These are phyloP conservation scores for Hyaloscypha hepaticicola DNA, from an alignment of 495 filamentous ascomycete genomes.

Conservation along the genomic window DNA sequence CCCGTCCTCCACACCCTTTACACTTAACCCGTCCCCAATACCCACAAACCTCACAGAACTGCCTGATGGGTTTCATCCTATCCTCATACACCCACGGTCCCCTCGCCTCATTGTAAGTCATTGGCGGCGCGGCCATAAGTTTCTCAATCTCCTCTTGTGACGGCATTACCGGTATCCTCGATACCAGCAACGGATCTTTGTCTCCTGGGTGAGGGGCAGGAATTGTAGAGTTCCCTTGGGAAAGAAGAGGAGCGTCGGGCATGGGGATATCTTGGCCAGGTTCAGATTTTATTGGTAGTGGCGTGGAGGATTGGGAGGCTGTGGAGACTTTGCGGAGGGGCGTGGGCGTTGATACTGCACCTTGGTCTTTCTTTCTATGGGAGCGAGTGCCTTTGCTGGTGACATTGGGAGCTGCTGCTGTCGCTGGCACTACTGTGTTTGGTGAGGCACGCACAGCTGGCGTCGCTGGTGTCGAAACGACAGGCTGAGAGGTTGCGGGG, in stretches of 20 bases:
- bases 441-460: slow-evolving; percentile 12
- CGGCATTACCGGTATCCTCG: slow-evolving; percentile 61
- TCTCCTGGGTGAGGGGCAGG: slow-evolving; percentile 48
- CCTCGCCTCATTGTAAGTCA: slow-evolving; percentile 79
- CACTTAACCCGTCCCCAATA: slow-evolving; percentile 90
- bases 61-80: slow-evolving; percentile 55
- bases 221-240: slow-evolving; percentile 21
- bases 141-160: slow-evolving; percentile 65
- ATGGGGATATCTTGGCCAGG: slow-evolving; percentile 21
- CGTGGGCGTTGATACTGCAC: slow-evolving; percentile 28
- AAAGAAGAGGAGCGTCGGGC: slow-evolving; percentile 24
- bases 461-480: slow-evolving; percentile 23
- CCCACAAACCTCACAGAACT: slow-evolving; percentile 87
- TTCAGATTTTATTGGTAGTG: slow-evolving; percentile 22
- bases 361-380: slow-evolving; percentile 39
- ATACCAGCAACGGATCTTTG: slow-evolving; percentile 61
- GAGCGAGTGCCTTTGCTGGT: slow-evolving; percentile 23
- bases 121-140: slow-evolving; percentile 66
- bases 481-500: slow-evolving; percentile 27
- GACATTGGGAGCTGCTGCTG: slow-evolving; percentile 10
- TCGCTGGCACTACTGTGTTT: not conserved
- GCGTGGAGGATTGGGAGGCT: slow-evolving; percentile 29
- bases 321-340: slow-evolving; percentile 20
- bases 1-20: slow-evolving; percentile 75
- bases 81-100: slow-evolving; percentile 50